These are phyloP conservation scores for Monascus purpureus DNA, from an alignment of 495 filamentous ascomycete genomes.

Conservation along the genomic window DNA sequence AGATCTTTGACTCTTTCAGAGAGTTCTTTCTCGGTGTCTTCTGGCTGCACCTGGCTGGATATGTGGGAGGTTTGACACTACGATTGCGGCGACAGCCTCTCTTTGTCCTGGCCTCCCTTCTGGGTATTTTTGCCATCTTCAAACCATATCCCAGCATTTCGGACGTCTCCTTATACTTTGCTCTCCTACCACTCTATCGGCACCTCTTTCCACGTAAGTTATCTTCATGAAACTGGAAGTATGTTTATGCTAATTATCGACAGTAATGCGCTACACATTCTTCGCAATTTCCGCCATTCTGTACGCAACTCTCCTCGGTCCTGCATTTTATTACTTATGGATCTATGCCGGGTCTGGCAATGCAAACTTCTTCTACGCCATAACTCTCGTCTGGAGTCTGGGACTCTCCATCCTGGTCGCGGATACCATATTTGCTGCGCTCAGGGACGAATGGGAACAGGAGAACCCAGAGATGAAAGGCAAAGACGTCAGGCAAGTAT, in stretches of 20 bases:
- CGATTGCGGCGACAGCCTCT: conserved; percentile 72
- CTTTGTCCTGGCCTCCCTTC: conserved; percentile 64
- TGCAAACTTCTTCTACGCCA: conserved; percentile 98
- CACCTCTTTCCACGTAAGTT: conserved; percentile 84
- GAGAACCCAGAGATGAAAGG: conserved; percentile 82
- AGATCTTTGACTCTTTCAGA: conserved; percentile 98
- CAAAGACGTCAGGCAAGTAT: conserved; percentile 77
- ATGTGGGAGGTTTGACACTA: conserved; percentile 71
- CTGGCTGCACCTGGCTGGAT: conserved; percentile 85
- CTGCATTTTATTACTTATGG: conserved; percentile 95
- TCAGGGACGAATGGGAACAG: conserved; percentile 89
- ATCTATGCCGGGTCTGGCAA: conserved; percentile 97
- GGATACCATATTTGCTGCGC: conserved; percentile 73
- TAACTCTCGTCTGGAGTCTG: conserved; percentile 92
- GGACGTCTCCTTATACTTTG: conserved; percentile 72
- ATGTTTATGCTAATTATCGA: conserved; percentile 6
- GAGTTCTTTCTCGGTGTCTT: conserved; percentile 96
- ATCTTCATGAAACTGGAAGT: background rate
- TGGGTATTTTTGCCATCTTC: conserved; percentile 84
- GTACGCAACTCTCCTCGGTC: conserved; percentile 78
- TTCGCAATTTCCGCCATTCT: conserved; percentile 66
- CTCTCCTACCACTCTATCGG: conserved; percentile 70
- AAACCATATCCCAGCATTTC: conserved; percentile 91
- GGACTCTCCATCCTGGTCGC: conserved; percentile 68
- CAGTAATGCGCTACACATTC: conserved; percentile 89